phyloP scores from a whole-genome alignment of 148 eudicot genomes.

The Diospyros kaki region DNA sequence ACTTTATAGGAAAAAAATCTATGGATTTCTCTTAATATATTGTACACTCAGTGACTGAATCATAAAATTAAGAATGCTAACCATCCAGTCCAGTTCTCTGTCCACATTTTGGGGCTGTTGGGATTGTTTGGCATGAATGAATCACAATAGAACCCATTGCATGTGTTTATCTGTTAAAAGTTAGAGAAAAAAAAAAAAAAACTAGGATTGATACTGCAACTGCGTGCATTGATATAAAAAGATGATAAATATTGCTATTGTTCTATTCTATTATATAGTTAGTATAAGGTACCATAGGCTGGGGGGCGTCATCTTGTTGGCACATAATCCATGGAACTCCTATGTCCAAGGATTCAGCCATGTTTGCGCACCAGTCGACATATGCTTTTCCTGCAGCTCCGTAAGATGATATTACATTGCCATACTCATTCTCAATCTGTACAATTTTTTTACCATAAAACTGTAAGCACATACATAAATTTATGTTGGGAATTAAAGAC shows the following conservation, averaged over 20 bases:
- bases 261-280: not conserved
- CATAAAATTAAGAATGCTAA: constrained; percentile 4
- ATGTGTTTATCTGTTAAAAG: constrained; percentile 43
- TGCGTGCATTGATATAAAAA: too few relatives aligned
- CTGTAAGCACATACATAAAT: not conserved
- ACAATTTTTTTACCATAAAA: not conserved
- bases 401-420: constrained; percentile 39
- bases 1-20: not conserved
- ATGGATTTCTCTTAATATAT: too few relatives aligned
- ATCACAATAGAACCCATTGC: constrained; percentile 56
- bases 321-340: constrained; percentile 80
- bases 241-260: too few relatives aligned
- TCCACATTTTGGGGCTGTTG: constrained; percentile 51
- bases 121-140: constrained; percentile 41
- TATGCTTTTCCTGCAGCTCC: constrained; percentile 47
- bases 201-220: not conserved
- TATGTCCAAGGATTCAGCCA: constrained; percentile 46
- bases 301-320: constrained; percentile 50
- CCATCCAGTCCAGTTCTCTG: constrained; percentile 53
- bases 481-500: not conserved
- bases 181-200: not conserved
- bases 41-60: not conserved
- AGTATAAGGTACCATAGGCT: constrained; percentile 37
- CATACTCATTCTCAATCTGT: constrained; percentile 73
- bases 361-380: constrained; percentile 46